Base-by-base conservation (phyloP, 1,284 basidiomycete genomes). In the Apiotrichum veenhuisii region DNA sequence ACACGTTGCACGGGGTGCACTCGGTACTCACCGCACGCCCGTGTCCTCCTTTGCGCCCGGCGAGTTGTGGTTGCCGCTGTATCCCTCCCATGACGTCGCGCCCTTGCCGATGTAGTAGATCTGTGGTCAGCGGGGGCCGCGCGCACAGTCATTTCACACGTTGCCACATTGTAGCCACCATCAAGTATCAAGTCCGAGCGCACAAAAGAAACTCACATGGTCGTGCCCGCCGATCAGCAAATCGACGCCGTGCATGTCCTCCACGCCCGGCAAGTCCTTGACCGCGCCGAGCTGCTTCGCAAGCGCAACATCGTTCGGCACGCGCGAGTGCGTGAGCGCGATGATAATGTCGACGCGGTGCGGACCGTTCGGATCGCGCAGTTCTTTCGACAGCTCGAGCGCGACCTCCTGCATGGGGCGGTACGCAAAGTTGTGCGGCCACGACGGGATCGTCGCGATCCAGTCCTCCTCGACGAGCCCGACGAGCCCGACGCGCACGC, bases 201-300 rank as follows among this genome's bases (percentile, higher is more conserved):
- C 7, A 30, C 30, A 30, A n/a, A n/a, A n/a, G n/a, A 18, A n/a
- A 63, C 67, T 53, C 42, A 73, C 70, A 57, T 96, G 92, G 68
- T 96, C 92, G 64, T 96, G 92, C 0, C 92, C 92, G 5, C 92
- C 92, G 9, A 95, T 82, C 44, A 96, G 76, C 20, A 95, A 76
- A 69, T 96, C 92, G 0, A 87, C 85, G 9, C 92, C 92, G 62
- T 96, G 91, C 40, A 78, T 72, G 47, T 78, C 75, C 43, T 76
- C 74, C 1, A 76, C 69, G 4, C 72, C 68, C 0, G 71, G 69
- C 18, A 77, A 61, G 62, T 85, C 85, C 5, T 83, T 5, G 82
- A 87, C 59, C 79, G 80, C 30, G 82, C 87, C 55, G 79, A 78
- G 58, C 41, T 84, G 82, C 62, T 86, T 86, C 0, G 85, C 85